These are phyloP conservation scores for Aegilops bicornis DNA, from an alignment of 176 grass and related monocot species.

Conservation along the genomic window DNA sequence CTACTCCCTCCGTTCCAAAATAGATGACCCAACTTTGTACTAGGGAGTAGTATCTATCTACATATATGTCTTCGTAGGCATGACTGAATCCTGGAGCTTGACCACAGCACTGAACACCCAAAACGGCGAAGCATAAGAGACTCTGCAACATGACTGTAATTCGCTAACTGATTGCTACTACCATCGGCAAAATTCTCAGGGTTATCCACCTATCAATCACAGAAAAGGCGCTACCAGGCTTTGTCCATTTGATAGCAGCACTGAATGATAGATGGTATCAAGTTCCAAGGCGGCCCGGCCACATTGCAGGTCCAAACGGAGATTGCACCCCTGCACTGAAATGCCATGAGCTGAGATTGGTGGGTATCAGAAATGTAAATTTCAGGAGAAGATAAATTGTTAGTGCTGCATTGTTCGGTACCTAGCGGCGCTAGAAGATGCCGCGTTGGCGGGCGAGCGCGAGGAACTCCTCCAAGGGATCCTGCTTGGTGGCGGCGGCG, in stretches of 20 bases:
- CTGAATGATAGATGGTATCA: not conserved
- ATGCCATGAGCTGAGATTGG: not conserved
- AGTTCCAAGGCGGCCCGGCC: not conserved
- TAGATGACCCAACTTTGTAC: no score
- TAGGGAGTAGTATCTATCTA: not conserved
- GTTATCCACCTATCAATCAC: not conserved
- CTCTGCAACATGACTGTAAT: not conserved
- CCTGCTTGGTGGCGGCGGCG: not conserved
- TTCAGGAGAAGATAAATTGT: not conserved
- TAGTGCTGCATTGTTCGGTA: not conserved
- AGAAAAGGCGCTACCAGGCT: not conserved
- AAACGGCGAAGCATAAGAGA: not conserved
- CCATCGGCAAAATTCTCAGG: not conserved
- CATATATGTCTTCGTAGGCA: not conserved
- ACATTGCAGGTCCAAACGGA: not conserved
- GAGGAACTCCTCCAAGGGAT: constrained; percentile 4
- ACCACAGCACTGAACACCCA: not conserved
- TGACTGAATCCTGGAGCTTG: not conserved
- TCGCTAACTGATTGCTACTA: not conserved
- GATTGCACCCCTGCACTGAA: not conserved
- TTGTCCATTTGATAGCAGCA: not conserved
- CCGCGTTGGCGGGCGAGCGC: constrained; percentile 20
- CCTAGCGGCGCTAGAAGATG: constrained; percentile 23
- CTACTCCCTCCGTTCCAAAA: not conserved
- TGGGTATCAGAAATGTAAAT: not conserved